Evolutionary conservation across 1,284 basidiomycete species (phyloP), one percentile per base, ranked within the genome.

Genomic region (Malassezia sp.): DNA sequence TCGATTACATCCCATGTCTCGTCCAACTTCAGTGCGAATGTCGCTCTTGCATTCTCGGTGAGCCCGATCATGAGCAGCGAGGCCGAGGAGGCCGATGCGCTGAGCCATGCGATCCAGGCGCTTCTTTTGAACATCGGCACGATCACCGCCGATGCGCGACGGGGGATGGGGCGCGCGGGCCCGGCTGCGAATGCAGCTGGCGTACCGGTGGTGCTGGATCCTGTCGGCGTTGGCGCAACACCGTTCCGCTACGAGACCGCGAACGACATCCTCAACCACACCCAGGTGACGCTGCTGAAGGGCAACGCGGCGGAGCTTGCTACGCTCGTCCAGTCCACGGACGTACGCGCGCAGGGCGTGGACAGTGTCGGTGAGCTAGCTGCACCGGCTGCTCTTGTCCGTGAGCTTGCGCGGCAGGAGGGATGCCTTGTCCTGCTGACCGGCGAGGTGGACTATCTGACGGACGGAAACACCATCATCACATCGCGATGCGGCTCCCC

Each of bases 301-400:
- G 91, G 90, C 5, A 96, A 96, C 65, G 84, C 87, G 0, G 88
- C 80, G 17, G 91, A 96, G 71, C 80, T 96, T 18, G 85, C 80
- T 0, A 76, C 83, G 0, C 73, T 95, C 11, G 78, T 81, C 1
- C 78, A 81, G 14, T 82, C 82, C 36, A 31, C 29, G 3, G 50
- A 83, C 79, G 85, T 87, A 3, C 71, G 76, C 54, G 77, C 82
- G n/a, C 80, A 80, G 64, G 90, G 91, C 1, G 90, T 96, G 2
- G 91, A 96, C 71, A 75, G 82, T 12, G 85, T 86, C 0, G 67
- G 73, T 9, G 82, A 80, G 1, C 87, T 95, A 69, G 74, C 77
- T 38, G 78, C 91, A 63, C 85, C 90, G 0, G 77, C 75, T 0
- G 57, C 61, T 1, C 80, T 93, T 48, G 84, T 91, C 14, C 76